These are phyloP conservation scores for Corylus americana DNA, from an alignment of 306 rosid species.

Conservation along the genomic window DNA sequence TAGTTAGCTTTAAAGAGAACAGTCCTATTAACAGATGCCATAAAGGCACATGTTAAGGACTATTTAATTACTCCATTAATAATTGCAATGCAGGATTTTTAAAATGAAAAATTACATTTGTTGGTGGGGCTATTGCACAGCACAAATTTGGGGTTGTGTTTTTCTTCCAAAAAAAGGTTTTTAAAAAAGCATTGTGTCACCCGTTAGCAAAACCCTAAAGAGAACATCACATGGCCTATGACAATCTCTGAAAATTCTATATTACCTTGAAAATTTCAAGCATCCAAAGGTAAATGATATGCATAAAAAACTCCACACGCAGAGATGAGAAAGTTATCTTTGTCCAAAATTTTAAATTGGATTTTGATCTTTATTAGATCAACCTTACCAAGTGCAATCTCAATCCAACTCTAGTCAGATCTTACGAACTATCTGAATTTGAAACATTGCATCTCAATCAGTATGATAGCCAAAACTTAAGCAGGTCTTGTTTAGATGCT, in stretches of 20 bases:
- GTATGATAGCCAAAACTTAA: neutral
- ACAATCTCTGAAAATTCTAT: neutral
- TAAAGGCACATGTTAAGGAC: neutral
- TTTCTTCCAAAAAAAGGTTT: too few species aligned
- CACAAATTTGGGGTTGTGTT: neutral
- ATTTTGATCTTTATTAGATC: neutral
- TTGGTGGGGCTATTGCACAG: neutral
- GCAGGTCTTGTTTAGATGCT: neutral
- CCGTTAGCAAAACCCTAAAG: too few species aligned
- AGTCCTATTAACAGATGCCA: neutral
- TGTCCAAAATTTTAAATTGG: neutral
- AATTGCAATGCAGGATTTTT: neutral
- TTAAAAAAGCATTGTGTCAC: too few species aligned
- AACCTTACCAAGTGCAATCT: neutral
- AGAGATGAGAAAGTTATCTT: neutral
- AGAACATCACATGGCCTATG: neutral
- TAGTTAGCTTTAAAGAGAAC: neutral
- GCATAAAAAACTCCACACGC: neutral
- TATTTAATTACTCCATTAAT: neutral
- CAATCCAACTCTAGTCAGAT: neutral
- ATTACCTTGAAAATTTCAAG: neutral
- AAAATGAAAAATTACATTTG: neutral
- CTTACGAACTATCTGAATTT: neutral
- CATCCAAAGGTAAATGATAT: neutral
- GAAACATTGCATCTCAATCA: neutral